Percentiles rank a stretch among this genome's conserved stretches.
Conservation (phyloP, 2,329 filamentous ascomycete species). For the Geosmithia morbida region DNA sequence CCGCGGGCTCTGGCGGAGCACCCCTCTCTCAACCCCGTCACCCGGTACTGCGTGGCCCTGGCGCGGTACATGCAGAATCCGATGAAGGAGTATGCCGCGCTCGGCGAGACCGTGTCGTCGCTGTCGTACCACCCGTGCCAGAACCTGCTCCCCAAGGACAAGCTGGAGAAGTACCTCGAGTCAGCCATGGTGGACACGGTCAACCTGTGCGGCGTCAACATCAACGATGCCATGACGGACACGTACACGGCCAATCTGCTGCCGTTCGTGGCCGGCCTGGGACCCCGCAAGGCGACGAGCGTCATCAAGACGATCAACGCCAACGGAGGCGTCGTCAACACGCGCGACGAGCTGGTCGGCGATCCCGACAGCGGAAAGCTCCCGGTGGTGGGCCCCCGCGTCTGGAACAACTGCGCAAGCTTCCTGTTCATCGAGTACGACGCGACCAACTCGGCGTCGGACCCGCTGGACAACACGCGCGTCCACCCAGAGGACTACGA, state of each 20-base stretch:
- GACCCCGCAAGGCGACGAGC: conserved; percentile 78
- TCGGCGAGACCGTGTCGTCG: conserved; percentile 77
- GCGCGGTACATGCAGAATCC: conserved; percentile 91
- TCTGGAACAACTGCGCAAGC: conserved; percentile 95
- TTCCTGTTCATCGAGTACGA: conserved; percentile 88
- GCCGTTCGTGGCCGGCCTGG: conserved; percentile 81
- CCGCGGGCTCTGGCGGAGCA: conserved; percentile 66
- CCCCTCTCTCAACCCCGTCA: conserved; percentile 63
- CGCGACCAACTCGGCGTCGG: conserved; percentile 63
- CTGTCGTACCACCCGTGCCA: conserved; percentile 84
- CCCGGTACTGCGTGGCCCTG: conserved; percentile 78
- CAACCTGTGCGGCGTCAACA: conserved; percentile 87
- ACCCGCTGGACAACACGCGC: conserved; percentile 91
- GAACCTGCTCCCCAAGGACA: conserved; percentile 74
- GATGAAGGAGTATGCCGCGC: conserved; percentile 87
- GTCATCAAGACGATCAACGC: conserved; percentile 66
- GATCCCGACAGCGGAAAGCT: conserved; percentile 67
- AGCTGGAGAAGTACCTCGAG: conserved; percentile 74
- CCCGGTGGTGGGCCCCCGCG: conserved; percentile 72
- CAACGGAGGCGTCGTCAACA: conserved; percentile 75
- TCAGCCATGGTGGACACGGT: conserved; percentile 99
- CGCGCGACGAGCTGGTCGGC: conserved; percentile 76
- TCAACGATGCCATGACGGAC: conserved; percentile 81
- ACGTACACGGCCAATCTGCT: conserved; percentile 73
- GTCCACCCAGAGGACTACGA: conserved; percentile 98